Evolutionary conservation across 345 rosid species (phyloP).

Genomic region (Aurinia saxatilis): DNA sequence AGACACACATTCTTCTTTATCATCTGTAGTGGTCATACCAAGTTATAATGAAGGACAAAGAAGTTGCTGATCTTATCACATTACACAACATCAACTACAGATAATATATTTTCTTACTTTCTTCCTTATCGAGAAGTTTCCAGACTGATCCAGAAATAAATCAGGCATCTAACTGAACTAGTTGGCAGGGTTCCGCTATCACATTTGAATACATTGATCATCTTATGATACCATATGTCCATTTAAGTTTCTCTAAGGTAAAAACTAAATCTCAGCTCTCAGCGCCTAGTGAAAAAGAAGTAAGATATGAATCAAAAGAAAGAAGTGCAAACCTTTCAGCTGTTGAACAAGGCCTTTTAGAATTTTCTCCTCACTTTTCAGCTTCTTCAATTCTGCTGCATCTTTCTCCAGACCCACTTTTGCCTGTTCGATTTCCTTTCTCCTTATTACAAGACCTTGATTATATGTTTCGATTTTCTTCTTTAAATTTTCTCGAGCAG

Average conservation of each 20-base stretch:
- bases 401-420: constrained; percentile 59
- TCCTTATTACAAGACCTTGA: constrained; percentile 54
- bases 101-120: not conserved
- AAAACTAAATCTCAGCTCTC: not conserved
- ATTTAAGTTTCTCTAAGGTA: not conserved
- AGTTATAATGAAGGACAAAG: not conserved
- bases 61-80: not conserved
- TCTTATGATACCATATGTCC: not conserved
- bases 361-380: constrained; percentile 66
- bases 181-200: too few species aligned
- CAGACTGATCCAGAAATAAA: not conserved
- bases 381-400: constrained; percentile 56
- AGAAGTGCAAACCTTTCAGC: constrained; percentile 52
- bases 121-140: not conserved
- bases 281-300: not conserved
- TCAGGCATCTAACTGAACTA: not conserved
- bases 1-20: not conserved
- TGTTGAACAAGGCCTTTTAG: constrained; percentile 70
- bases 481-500: constrained; percentile 62
- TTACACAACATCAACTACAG: constrained; percentile 8
- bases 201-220: not conserved
- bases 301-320: not conserved
- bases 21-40: not conserved
- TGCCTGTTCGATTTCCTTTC: constrained; percentile 49
- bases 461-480: constrained; percentile 58